Base-by-base conservation (phyloP, 306 rosid species). In the Heteromeles arbutifolia region DNA sequence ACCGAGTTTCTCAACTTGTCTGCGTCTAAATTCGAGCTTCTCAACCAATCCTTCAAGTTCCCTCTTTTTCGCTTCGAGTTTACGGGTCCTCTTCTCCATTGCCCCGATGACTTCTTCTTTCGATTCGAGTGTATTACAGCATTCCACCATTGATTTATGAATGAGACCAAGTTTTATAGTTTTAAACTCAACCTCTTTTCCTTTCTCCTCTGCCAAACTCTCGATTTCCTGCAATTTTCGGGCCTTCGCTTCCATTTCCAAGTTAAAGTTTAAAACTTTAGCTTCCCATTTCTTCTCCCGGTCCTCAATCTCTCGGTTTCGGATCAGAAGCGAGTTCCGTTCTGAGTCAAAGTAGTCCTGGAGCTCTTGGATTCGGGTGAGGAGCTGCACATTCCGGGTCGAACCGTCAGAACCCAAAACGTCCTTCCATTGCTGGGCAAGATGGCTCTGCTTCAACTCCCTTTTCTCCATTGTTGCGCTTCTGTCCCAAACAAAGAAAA, bases 181-280 rank as follows among this genome's bases (percentile, higher is more conserved):
- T 37, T 75, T 79, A 61, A 25, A 14, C 39, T 58, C 83, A 25
- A 87, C 85, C 71, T 81, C 89, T 77, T 77, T 53, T 26, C 11
- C 29, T 22, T 48, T 62, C 39, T 29, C 67, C 31, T 62, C 21
- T 6, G 17, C 14, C 67, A 62, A 62, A 9, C 39, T 29, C 39
- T 62, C 39, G 0, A 29, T 62, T 3, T 11, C 39, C 29, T 14
- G 67, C 19, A 62, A 29, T 3, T 62, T 19, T 19, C 8, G 8
- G 39, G 39, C 21, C 15, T 62, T 62, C 21, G 67, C 29, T 6
- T 62, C 67, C 67, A 28, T 15, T 17, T 62, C 4, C 67, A 19
- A 62, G 67, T 62, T 29, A 26, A 62, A 62, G 37, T 7, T 62
- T 9, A 4, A 6, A 14, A 13, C 67, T 62, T 62, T 62, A 4